Base-by-base conservation (phyloP, 352 stramenopile genomes). In the Ophiocytium majus region DNA sequence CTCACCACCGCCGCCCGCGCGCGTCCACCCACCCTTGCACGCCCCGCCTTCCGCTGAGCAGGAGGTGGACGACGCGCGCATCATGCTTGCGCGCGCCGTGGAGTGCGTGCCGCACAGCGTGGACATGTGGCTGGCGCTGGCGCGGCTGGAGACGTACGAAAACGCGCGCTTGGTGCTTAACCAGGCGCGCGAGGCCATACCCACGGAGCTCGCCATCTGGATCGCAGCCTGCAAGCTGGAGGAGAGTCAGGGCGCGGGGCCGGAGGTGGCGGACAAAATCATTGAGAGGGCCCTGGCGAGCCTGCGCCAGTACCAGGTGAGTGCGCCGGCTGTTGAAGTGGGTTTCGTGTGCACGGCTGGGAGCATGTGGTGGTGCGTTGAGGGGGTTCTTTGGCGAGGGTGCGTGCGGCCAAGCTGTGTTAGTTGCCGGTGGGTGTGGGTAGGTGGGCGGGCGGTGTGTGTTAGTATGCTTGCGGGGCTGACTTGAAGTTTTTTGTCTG, bases 181-280 rank as follows among this genome's bases (percentile, higher is more conserved):
- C 86, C 43, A 84, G 83, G 83, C 83, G 10, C 92, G 95, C 50
- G 92, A 95, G 28, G 94, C 94, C 19, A 94, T 99, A 14, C 97
- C 97, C 0, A 98, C 94, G 0, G 97, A 99, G 80, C 93, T 96
- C 28, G 93, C 93, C 19, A 98, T 99, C 88, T 99, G 97, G 97
- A 98, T 99, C 84, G 98, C 97, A 0, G 97, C 97, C 17, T 96
- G 96, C 0, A 98, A 99, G 88, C 91, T 99, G 19, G 97, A 99
- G 90, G 97, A 99, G 92, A 95, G 95, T 0, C 95, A 99, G 89
- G 92, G 94, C 0, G 93, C 96, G 57, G 81, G 93, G 34, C 93
- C 98, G 64, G 87, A 93, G 36, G 91, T 97, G 0, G 66, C 66
- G 5, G 89, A 93, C 76, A 92, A 93, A 75, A 93, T 97, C 79